Evolutionary conservation across 306 rosid species (phyloP).

Genomic region (Lotus japonicus): DNA sequence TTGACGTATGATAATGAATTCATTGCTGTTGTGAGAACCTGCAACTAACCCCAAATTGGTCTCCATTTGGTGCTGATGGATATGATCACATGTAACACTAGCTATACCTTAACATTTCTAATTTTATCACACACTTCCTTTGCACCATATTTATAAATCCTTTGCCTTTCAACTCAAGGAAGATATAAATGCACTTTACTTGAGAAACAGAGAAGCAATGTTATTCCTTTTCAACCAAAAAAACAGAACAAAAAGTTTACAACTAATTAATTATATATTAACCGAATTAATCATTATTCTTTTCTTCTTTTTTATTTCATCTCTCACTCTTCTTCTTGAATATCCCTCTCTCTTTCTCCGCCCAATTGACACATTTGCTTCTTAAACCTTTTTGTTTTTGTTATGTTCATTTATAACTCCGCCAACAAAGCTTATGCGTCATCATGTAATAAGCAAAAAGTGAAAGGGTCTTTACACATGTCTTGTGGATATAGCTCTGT

Average conservation of each 20-base stretch:
- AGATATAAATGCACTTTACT: constrained; percentile 34
- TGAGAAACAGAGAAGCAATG: constrained; percentile 26
- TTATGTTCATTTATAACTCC: constrained; percentile 1
- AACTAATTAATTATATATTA: background rate
- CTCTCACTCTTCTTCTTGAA: constrained; percentile 5
- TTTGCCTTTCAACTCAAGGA: constrained; percentile 41
- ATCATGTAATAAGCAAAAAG: background rate
- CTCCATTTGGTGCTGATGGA: constrained; percentile 27
- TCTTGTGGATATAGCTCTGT: background rate
- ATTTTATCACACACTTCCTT: background rate
- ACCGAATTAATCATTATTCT: background rate
- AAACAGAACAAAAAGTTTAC: background rate
- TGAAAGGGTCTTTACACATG: constrained; percentile 18
- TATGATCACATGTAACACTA: background rate
- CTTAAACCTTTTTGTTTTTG: background rate
- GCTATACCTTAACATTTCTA: background rate
- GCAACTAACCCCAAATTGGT: constrained; percentile 50
- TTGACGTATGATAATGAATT: constrained; percentile 48
- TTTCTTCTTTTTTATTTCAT: constrained; percentile 14
- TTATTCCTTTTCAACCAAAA: constrained; percentile 16
- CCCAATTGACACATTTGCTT: constrained; percentile 19
- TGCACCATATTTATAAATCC: background rate
- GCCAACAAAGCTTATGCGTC: constrained; percentile 24
- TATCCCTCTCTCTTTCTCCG: constrained; percentile 44
- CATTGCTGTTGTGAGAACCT: constrained; percentile 62